phyloP scores from a whole-genome alignment of 352 stramenopile genomes.

The Elongisporangium undulatum region DNA sequence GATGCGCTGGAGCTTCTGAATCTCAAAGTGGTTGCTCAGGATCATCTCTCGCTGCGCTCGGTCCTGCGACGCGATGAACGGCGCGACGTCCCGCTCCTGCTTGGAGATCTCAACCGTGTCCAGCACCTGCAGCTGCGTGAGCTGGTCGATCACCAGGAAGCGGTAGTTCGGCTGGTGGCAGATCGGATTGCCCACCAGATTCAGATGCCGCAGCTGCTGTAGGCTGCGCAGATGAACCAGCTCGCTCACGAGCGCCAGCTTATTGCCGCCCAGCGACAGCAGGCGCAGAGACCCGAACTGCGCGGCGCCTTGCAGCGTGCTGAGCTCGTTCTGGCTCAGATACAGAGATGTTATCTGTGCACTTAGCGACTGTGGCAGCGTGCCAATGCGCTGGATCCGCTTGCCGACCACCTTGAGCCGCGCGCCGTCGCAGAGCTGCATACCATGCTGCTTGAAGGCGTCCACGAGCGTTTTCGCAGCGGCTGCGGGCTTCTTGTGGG shows the following conservation, averaged over 20 bases:
- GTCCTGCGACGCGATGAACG: constrained; percentile 53
- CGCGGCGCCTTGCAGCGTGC: constrained; percentile 37
- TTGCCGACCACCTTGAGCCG: constrained; percentile 75
- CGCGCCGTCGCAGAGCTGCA: constrained; percentile 61
- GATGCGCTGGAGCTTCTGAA: constrained; percentile 64
- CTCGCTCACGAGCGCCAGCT: constrained; percentile 37
- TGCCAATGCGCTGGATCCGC: constrained; percentile 40
- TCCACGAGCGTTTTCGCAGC: constrained; percentile 47
- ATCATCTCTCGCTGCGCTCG: constrained; percentile 40
- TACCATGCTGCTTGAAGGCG: constrained; percentile 66
- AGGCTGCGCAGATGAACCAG: constrained; percentile 32
- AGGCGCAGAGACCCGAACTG: constrained; percentile 60
- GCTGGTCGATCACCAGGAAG: constrained; percentile 39
- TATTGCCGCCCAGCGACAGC: constrained; percentile 62
- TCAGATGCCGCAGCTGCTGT: constrained; percentile 49
- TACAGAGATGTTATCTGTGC: constrained; percentile 57
- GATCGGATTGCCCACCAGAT: constrained; percentile 69
- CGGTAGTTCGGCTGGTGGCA: constrained; percentile 74
- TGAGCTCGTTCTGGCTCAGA: constrained; percentile 78
- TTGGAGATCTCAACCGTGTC: constrained; percentile 55
- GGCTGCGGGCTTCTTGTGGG: not conserved
- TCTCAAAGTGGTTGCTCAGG: constrained; percentile 61
- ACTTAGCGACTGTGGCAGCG: constrained; percentile 36
- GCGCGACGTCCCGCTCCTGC: constrained; percentile 46
- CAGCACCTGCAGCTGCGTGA: constrained; percentile 46